Conservation (phyloP, 169 alveolate species). For the Eimeria nieschulzi region DNA sequence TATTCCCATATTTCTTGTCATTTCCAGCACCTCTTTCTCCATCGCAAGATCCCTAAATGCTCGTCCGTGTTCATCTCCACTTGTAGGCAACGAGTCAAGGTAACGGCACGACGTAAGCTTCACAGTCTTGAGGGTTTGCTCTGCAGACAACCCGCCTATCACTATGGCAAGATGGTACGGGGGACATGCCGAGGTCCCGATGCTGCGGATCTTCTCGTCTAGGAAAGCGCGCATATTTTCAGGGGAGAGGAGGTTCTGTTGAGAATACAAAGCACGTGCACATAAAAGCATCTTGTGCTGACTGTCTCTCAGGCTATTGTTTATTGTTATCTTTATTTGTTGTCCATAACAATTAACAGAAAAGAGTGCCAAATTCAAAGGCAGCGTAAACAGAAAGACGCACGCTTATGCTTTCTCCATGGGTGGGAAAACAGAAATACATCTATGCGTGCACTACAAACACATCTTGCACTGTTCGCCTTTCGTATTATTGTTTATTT, state of each 20-base stretch:
- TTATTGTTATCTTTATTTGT: too few relatives aligned
- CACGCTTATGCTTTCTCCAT: too few relatives aligned
- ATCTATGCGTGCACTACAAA: too few relatives aligned
- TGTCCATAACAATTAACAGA: too few relatives aligned
- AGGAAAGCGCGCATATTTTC: conserved; percentile 81
- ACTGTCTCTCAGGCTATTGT: too few relatives aligned
- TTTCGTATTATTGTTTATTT: too few relatives aligned
- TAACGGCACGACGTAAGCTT: conserved; percentile 88
- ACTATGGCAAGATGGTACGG: conserved; percentile 92
- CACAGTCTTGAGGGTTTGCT: conserved; percentile 89
- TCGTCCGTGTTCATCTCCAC: conserved; percentile 84
- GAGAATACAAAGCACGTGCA: too few relatives aligned
- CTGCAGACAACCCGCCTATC: conserved; percentile 91
- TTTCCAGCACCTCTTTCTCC: conserved; percentile 76
- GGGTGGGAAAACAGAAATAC: too few relatives aligned
- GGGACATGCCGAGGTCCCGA: conserved; percentile 93
- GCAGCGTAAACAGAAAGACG: too few relatives aligned
- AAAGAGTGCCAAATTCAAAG: too few relatives aligned
- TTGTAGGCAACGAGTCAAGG: conserved; percentile 84
- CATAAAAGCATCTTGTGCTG: too few relatives aligned
- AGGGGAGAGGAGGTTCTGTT: conserved; percentile 75
- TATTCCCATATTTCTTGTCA: conserved; percentile 84
- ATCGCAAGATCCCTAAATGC: conserved; percentile 88
- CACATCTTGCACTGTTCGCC: too few relatives aligned
- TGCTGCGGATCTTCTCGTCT: conserved; percentile 82